Base-by-base conservation (phyloP, 2,329 filamentous ascomycete genomes). In the Cladosporium sp. region DNA sequence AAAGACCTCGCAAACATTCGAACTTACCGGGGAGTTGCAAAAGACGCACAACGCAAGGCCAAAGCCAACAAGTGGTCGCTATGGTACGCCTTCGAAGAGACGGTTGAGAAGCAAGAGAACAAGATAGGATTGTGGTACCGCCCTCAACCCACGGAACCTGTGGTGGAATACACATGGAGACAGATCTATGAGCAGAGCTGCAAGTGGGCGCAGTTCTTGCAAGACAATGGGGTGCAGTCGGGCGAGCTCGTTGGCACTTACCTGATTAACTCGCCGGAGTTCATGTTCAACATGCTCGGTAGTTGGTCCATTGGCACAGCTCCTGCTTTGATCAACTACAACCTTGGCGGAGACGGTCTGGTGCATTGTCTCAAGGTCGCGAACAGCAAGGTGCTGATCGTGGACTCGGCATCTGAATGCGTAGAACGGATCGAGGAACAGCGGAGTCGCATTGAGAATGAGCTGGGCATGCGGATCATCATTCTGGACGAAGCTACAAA, bases 111-210 rank as follows among this genome's bases (percentile, higher is more conserved):
- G 20, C 61, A 63, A 38, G 62, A 66, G 58, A 55, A 64, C 20
- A 78, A 80, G 45, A 78, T 82, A 59, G 84, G 83, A 64, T 80
- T 92, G 65, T 91, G 88, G 88, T 87, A 85, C 39, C 82, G 85
- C 11, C 76, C 77, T 45, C 80, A 82, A 20, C 79, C 76, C 64
- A 40, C 57, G n/a, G 59, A 63, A 19, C 43, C 62, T 8, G 51
- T 62, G 14, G 56, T 58, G 5, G 42, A 57, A 47, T 86, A 84
- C 72, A 86, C 84, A 2, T 88, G 82, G 73, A 73, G 74, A 19
- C 75, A 87, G 63, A 70, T 82, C 0, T 80, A 83, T 56, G 75
- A 79, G n/a, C 77, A 79, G n/a, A 77, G 76, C 8, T 80, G 83
- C 63, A 84, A 84, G 65, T 88, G 82, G 63, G 86, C 80, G 0